Base-by-base conservation (phyloP, 805 yeast species). In the Hanseniaspora osmophila region DNA sequence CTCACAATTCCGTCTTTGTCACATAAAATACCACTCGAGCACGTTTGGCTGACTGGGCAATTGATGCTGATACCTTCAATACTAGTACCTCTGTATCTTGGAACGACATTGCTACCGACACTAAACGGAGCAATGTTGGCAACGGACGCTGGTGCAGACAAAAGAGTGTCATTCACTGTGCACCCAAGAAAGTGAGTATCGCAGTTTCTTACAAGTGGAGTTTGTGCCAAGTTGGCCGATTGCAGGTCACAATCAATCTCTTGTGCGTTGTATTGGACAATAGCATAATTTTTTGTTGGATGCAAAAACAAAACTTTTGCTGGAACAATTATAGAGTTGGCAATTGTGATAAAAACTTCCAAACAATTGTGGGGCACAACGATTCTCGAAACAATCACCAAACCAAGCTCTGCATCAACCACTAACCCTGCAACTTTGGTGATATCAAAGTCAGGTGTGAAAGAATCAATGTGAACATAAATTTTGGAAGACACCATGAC, bases 81-180 rank as follows among this genome's bases (percentile, higher is more conserved):
- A 56, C 86, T 86, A 2, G 88, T 80, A 5, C 87, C 95, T 57
- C 94, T 74, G 62, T 84, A 87, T 48, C 92, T 74, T 22, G 96
- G 96, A 33, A 71, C 66, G 1, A 77, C 67, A 51, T 77, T 76
- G 17, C 81, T 70, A 13, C 94, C 90, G 16, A 87, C 72, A 57
- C 78, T 80, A 41, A 81, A 68, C 3, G 90, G 76, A 0, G 86
- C 71, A 43, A 87, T 74, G 51, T 84, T 92, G 32, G 88, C 77
- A 15, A 87, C 82, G 33, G 73, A 74, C 0, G 94, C 84, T 46
- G 79, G 82, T 27, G 87, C 77, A 2, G 85, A 72, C 5, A 84
- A 79, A 16, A 83, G 67, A 52, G 94, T 71, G 56, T 75, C 69
- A 50, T 75, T 77, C 53, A 73, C 75, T 51, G 84, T 84, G 62